Percentiles rank a stretch among this genome's conserved stretches.
These are phyloP conservation scores for Alternaria metachromatica DNA, from an alignment of 2,329 filamentous ascomycete genomes.

Conservation along the genomic window DNA sequence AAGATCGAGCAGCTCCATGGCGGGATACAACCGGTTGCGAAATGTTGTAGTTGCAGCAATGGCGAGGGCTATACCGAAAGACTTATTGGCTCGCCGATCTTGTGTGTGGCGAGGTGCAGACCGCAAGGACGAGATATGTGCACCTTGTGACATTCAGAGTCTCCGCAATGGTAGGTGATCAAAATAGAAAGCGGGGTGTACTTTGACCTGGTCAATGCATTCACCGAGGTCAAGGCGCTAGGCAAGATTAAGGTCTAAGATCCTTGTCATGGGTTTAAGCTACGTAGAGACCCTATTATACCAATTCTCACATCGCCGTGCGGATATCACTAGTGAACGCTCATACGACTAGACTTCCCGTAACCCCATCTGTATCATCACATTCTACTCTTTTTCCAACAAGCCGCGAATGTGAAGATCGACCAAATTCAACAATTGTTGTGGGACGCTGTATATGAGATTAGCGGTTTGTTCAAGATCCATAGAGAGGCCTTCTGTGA, in stretches of 20 bases:
- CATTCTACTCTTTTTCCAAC: neutral
- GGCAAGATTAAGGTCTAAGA: neutral
- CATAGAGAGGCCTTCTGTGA: accelerated
- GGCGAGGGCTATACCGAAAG: neutral
- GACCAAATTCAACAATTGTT: neutral
- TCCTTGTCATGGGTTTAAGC: neutral
- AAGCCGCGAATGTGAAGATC: neutral
- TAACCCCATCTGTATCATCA: neutral
- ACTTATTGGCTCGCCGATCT: neutral
- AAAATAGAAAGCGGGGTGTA: neutral
- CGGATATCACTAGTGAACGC: neutral
- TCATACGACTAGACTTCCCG: neutral
- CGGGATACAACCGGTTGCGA: neutral
- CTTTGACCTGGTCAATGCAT: neutral
- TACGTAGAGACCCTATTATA: neutral
- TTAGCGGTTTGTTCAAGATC: accelerated
- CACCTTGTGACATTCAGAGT: neutral
- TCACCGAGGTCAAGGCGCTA: neutral
- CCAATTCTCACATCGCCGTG: neutral
- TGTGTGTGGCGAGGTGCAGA: neutral
- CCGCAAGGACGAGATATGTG: neutral
- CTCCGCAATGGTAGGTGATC: neutral
- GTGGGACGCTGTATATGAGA: neutral
- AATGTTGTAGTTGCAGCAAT: neutral
- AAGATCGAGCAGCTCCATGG: neutral